Percentiles rank a stretch among this genome's conserved stretches.
phyloP scores from a whole-genome alignment of 805 yeast genomes.

The Pichia exigua region DNA sequence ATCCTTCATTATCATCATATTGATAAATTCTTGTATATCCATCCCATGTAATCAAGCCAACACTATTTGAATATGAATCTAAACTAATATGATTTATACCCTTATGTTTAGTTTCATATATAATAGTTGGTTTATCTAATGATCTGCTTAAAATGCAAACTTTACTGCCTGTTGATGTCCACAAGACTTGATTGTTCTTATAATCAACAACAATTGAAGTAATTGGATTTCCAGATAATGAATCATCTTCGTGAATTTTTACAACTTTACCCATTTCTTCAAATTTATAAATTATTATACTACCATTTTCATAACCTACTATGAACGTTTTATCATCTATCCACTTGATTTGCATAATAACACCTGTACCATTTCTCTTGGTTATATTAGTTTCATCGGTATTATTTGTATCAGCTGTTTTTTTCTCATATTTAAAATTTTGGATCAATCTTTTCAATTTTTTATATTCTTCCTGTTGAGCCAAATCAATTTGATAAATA shows the following conservation, averaged over 20 bases:
- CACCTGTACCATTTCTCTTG: slow-evolving; percentile 41
- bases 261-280: slow-evolving; percentile 9
- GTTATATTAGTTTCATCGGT: slow-evolving; percentile 2
- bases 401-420: not conserved
- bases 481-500: slow-evolving; percentile 36
- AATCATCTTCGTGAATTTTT: slow-evolving; percentile 17
- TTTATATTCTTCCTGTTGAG: not conserved
- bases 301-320: slow-evolving; percentile 72
- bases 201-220: slow-evolving; percentile 33
- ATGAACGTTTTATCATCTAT: slow-evolving; percentile 27
- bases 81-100: slow-evolving; percentile 29
- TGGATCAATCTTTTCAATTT: slow-evolving; percentile 25
- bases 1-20: slow-evolving; percentile 10
- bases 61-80: slow-evolving; percentile 15
- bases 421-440: not conserved
- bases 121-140: not conserved
- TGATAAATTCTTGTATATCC: slow-evolving; percentile 34
- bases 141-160: not conserved
- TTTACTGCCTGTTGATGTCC: slow-evolving; percentile 44
- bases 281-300: slow-evolving; percentile 14
- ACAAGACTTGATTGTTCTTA: slow-evolving; percentile 22
- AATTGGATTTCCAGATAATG: slow-evolving; percentile 50
- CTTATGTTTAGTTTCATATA: slow-evolving; percentile 27
- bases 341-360: slow-evolving; percentile 53
- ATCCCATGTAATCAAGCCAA: slow-evolving; percentile 45